phyloP scores from a whole-genome alignment of 2,329 filamentous ascomycete species.

The Microsporum canis region DNA sequence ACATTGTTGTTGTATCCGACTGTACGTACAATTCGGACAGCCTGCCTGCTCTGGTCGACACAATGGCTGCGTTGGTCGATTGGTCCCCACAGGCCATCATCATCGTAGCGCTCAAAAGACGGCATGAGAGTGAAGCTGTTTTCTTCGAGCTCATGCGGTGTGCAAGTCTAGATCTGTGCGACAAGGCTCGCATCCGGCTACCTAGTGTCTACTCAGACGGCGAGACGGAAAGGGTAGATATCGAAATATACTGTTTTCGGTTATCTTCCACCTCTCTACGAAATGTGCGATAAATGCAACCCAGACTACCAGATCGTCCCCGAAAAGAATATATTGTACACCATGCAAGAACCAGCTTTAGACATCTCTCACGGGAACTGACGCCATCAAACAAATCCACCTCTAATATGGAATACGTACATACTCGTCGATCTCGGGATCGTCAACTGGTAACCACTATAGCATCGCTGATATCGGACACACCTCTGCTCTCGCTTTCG shows the following conservation, averaged over 20 bases:
- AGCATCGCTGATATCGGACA: not conserved
- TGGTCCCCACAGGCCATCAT: slow-evolving; percentile 41
- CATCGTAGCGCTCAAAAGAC: slow-evolving; percentile 54
- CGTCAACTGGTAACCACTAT: not conserved
- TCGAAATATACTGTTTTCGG: slow-evolving; percentile 29
- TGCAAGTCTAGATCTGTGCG: slow-evolving; percentile 25
- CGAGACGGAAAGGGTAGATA: slow-evolving; percentile 18
- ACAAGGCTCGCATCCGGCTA: slow-evolving; percentile 28
- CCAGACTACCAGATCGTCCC: not conserved
- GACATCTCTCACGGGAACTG: not conserved
- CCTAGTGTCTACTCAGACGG: slow-evolving; percentile 23
- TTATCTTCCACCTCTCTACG: not conserved
- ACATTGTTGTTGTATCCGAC: slow-evolving; percentile 56
- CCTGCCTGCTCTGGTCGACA: slow-evolving; percentile 50
- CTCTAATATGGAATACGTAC: not conserved
- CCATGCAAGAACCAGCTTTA: not conserved
- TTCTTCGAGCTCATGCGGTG: slow-evolving; percentile 53
- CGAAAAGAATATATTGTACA: not conserved
- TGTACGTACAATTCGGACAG: slow-evolving; percentile 64
- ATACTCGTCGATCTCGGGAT: not conserved
- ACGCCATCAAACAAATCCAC: not conserved
- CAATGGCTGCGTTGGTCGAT: slow-evolving; percentile 40
- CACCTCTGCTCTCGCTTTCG: too few species aligned
- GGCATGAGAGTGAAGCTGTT: slow-evolving; percentile 53
- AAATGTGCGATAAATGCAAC: not conserved